Base-by-base conservation (phyloP, 2,329 filamentous ascomycete genomes). In the Alternaria brassicicola region DNA sequence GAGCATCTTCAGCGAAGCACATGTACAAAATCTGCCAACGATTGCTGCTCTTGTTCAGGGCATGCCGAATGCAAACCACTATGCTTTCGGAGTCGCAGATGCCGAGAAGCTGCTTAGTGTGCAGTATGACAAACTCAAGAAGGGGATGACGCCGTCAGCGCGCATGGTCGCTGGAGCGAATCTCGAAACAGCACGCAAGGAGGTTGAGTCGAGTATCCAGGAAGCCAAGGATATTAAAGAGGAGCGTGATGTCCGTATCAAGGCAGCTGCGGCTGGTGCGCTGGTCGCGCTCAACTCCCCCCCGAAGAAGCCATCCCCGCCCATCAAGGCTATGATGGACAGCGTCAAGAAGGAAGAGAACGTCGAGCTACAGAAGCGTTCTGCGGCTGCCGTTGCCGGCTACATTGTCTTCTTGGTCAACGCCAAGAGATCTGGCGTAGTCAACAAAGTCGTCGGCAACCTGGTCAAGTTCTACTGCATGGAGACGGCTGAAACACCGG, bases 321-420 rank as follows among this genome's bases (percentile, higher is more conserved):
- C 97, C 12, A 99, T 99, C 79, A 97, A 97, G 79, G 92, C 89
- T 2, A 91, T 99, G 78, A 99, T 99, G 95, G 95, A 99, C 76
- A 98, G 94, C 71, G 86, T 99, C 72, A 99, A 98, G 79, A 89
- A 88, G 35, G 96, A 99, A 74, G 95, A 97, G 69, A 98, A 96
- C 70, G 79, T 89, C 26, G 91, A 95, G 65, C 83, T 99, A 1
- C 95, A 99, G 76, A 87, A 86, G 67, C 90, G 94, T 23, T 97
- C 94, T 26, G 92, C 93, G 2, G 87, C 86, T 13, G 93, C 93
- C 3, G 90, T 99, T 51, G 92, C 93, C 6, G 86, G 85, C 36
- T 86, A 98, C 19, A 89, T 99, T n/a, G 88, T 91, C 65, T 84
- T 95, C 21, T 95, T 98, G 69, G 93, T 92, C 4, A 86, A 88